A percentile compares a stretch with the other conserved stretches of the same genome.
phyloP scores from a whole-genome alignment of 805 yeast genomes.

The Starmerella khaoyaiensis region DNA sequence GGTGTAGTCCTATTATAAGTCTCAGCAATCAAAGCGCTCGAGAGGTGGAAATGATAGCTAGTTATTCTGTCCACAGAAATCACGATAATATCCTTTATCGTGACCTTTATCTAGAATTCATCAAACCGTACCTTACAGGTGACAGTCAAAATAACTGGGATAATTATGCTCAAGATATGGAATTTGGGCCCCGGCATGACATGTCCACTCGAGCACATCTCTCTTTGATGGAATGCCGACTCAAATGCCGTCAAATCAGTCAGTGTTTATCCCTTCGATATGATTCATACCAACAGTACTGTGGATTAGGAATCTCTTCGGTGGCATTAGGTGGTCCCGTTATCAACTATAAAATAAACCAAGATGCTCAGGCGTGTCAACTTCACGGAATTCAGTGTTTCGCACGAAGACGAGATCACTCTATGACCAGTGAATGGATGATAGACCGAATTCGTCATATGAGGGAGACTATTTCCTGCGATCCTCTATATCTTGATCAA shows the following conservation, averaged over 20 bases:
- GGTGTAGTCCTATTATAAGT: slow-evolving; percentile 24
- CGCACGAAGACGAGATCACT: slow-evolving; percentile 11
- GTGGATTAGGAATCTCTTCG: slow-evolving; percentile 23
- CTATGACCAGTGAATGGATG: slow-evolving; percentile 23
- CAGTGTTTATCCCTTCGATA: slow-evolving; percentile 23
- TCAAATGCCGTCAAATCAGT: slow-evolving; percentile 16
- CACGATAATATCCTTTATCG: slow-evolving; percentile 15
- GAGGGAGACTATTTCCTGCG: slow-evolving; percentile 22
- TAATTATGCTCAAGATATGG: slow-evolving; percentile 21
- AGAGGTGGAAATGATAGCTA: slow-evolving; percentile 20
- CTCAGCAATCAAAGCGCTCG: slow-evolving; percentile 19
- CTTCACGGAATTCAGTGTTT: slow-evolving; percentile 13
- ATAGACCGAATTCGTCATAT: slow-evolving; percentile 22
- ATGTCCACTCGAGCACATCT: slow-evolving; percentile 16
- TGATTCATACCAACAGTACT: slow-evolving; percentile 21
- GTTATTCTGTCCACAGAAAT: slow-evolving; percentile 18
- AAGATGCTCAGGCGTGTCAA: slow-evolving; percentile 10
- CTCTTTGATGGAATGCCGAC: slow-evolving; percentile 19
- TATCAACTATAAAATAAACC: slow-evolving; percentile 13
- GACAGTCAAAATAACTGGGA: slow-evolving; percentile 24
- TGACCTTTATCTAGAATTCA: slow-evolving; percentile 24
- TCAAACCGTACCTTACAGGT: slow-evolving; percentile 17
- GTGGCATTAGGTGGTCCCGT: slow-evolving; percentile 24
- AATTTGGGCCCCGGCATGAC: slow-evolving; percentile 9
- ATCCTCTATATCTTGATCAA: slow-evolving; percentile 17